phyloP scores from a whole-genome alignment of 2,329 filamentous ascomycete genomes.

The Septoria linicola region DNA sequence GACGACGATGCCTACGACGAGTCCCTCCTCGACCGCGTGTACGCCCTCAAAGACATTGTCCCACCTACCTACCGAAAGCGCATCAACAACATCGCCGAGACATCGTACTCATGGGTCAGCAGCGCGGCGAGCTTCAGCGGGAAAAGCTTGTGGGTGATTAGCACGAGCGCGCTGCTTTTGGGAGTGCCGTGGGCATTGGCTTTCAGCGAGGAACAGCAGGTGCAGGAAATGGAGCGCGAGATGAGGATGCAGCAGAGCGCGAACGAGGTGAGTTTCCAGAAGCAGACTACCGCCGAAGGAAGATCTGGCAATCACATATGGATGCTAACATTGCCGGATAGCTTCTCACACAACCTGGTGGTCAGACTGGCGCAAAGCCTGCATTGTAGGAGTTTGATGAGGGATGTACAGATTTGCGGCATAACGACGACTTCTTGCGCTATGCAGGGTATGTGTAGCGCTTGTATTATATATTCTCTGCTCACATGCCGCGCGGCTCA shows the following conservation, averaged over 20 bases:
- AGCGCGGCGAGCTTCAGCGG: conserved; percentile 69
- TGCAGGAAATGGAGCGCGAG: conserved; percentile 96
- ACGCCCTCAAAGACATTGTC: conserved; percentile 47
- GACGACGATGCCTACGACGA: conserved; percentile 60
- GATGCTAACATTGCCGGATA: conserved; percentile 23
- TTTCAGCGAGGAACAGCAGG: conserved; percentile 92
- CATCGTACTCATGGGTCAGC: conserved; percentile 58
- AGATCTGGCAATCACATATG: not conserved
- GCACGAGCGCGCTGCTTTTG: conserved; percentile 82
- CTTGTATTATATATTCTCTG: conserved; percentile 31
- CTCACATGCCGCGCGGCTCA: conserved; percentile 14
- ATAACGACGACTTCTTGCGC: conserved; percentile 15
- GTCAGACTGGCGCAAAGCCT: conserved; percentile 27
- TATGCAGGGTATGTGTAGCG: conserved; percentile 18
- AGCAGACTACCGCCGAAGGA: too few relatives aligned
- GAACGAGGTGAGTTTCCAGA: conserved; percentile 66
- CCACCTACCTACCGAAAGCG: conserved; percentile 47
- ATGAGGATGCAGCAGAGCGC: conserved; percentile 93
- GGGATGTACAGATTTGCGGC: conserved; percentile 11
- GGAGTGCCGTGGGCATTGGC: conserved; percentile 92
- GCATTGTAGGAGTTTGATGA: conserved; percentile 22
- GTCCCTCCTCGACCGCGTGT: conserved; percentile 44
- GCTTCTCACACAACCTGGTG: conserved; percentile 30
- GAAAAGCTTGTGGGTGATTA: conserved; percentile 86
- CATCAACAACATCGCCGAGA: conserved; percentile 45